These are phyloP conservation scores for Prunus kanzakura DNA, from an alignment of 306 rosid species.

Conservation along the genomic window DNA sequence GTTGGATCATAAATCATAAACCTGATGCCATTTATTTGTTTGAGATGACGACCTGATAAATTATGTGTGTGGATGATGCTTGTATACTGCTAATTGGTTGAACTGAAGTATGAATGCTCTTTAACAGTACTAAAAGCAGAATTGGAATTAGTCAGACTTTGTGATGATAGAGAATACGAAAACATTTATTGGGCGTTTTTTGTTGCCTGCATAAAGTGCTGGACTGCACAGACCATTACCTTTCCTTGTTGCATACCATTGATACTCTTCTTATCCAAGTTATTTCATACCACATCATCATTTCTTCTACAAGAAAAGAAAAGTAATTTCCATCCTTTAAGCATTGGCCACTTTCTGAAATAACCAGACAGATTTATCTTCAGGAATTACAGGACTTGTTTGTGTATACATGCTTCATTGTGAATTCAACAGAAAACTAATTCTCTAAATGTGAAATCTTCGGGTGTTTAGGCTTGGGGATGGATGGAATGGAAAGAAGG, in stretches of 20 bases:
- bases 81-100: not conserved
- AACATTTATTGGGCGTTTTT: not conserved
- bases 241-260: not conserved
- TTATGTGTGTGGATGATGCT: not conserved
- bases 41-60: not conserved
- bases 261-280: not conserved
- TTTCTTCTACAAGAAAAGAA: not conserved
- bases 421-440: slow-evolving; percentile 19
- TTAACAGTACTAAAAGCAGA: not conserved
- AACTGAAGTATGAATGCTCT: not conserved
- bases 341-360: not conserved
- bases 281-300: not conserved
- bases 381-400: not conserved
- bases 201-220: not conserved
- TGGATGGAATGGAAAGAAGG: slow-evolving; percentile 99
- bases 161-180: not conserved
- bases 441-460: slow-evolving; percentile 17
- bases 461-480: slow-evolving; percentile 89
- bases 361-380: slow-evolving; percentile 1
- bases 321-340: not conserved
- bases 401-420: not conserved
- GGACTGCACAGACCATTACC: not conserved
- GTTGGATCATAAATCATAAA: not conserved
- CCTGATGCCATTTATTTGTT: not conserved
- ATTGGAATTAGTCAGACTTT: not conserved